A percentile compares a stretch with the other conserved stretches of the same genome.
Evolutionary conservation across 306 rosid genomes (phyloP).

Genomic region (Sesbania bispinosa): DNA sequence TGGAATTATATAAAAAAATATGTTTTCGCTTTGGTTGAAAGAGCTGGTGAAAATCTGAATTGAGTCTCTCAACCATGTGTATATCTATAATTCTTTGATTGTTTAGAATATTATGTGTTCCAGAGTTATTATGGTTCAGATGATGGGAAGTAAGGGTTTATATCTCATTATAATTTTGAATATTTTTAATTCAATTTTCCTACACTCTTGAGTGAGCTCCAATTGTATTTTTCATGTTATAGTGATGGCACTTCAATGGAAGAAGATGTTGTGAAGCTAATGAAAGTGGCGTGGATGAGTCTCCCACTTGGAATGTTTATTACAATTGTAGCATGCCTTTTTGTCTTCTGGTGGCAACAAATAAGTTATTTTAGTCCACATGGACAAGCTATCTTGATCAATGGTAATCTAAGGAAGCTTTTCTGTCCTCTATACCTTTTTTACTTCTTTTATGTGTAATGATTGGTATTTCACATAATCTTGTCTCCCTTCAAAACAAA

Average conservation of each 20-base stretch:
- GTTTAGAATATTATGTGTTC: constrained; percentile 6
- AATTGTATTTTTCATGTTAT: constrained; percentile 26
- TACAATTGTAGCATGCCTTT: constrained; percentile 57
- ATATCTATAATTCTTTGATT: constrained; percentile 4
- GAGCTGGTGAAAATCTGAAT: not conserved
- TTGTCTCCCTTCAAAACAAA: not conserved
- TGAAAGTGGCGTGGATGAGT: constrained; percentile 87
- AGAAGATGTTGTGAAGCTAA: constrained; percentile 67
- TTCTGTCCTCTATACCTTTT: not conserved
- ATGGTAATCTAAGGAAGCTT: constrained; percentile 47
- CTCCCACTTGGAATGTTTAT: constrained; percentile 72
- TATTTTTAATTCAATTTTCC: not conserved
- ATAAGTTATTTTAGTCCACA: constrained; percentile 58
- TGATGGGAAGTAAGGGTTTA: not conserved
- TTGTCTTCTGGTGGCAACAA: constrained; percentile 79
- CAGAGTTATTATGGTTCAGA: not conserved
- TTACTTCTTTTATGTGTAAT: constrained; percentile 1
- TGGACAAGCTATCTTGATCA: constrained; percentile 87
- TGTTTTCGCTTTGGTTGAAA: constrained; percentile 9
- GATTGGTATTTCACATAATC: constrained; percentile 2
- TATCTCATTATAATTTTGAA: not conserved
- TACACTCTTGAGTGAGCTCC: not conserved
- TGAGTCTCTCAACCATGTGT: not conserved
- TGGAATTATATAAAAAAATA: not conserved
- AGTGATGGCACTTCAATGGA: constrained; percentile 64